A percentile compares a stretch with the other conserved stretches of the same genome.
These are phyloP conservation scores for Ophiostoma australiae DNA, from an alignment of 2,329 filamentous ascomycete species.

Conservation along the genomic window DNA sequence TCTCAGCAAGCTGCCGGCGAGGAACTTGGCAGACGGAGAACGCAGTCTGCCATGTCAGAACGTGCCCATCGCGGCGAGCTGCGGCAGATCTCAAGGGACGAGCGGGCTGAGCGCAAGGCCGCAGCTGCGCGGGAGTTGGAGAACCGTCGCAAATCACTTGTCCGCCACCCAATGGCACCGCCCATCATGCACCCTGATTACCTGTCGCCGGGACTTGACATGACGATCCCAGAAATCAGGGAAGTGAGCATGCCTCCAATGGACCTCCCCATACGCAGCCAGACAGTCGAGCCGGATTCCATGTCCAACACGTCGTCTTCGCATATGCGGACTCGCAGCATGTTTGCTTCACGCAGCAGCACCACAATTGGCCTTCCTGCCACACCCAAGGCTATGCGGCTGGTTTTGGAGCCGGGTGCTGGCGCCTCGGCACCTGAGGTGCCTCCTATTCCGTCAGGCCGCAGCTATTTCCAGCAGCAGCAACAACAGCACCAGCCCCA, in stretches of 20 bases:
- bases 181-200: slow-evolving; percentile 70
- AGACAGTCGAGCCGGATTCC: slow-evolving; percentile 58
- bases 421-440: slow-evolving; percentile 41
- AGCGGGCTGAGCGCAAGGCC: slow-evolving; percentile 64
- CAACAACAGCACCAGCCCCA: background rate
- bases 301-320: slow-evolving; percentile 10
- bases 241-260: slow-evolving; percentile 42
- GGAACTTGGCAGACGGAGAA: slow-evolving; percentile 34
- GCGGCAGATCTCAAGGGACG: slow-evolving; percentile 49
- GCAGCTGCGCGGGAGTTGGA: slow-evolving; percentile 80
- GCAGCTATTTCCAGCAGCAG: slow-evolving; percentile 31
- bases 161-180: slow-evolving; percentile 72
- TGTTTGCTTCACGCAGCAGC: slow-evolving; percentile 43
- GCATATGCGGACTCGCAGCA: slow-evolving; percentile 38
- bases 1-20: slow-evolving; percentile 28
- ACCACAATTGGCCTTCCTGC: slow-evolving; percentile 74
- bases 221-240: slow-evolving; percentile 24
- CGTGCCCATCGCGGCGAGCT: slow-evolving; percentile 49
- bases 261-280: slow-evolving; percentile 53
- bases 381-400: slow-evolving; percentile 84
- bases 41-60: slow-evolving; percentile 37
- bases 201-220: slow-evolving; percentile 37
- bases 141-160: slow-evolving; percentile 77
- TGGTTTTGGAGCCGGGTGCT: slow-evolving; percentile 61
- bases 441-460: slow-evolving; percentile 48